These are phyloP conservation scores for Singerocomus inundabilis DNA, from an alignment of 1,284 basidiomycete species.

Conservation along the genomic window DNA sequence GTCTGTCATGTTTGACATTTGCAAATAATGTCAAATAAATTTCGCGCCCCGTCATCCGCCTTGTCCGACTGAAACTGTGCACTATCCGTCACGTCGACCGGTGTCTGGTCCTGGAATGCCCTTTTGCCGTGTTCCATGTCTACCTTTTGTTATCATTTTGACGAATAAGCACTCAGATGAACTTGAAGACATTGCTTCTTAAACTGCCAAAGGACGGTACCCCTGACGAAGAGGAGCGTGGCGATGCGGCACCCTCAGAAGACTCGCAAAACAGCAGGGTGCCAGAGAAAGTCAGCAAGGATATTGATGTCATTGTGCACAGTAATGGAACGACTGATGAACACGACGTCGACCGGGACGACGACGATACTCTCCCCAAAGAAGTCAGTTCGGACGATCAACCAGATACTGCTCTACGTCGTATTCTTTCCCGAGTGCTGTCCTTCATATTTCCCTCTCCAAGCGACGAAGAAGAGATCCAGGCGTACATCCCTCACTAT, in stretches of 20 bases:
- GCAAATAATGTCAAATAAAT: too few species aligned
- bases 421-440: conserved; percentile 5
- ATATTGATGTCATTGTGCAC: background rate
- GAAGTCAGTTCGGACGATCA: background rate
- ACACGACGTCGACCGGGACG: conserved; percentile 8
- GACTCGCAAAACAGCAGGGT: background rate
- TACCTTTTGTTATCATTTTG: background rate
- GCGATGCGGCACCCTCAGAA: background rate
- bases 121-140: conserved; percentile 11
- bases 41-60: too few species aligned
- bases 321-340: background rate
- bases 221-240: conserved; percentile 19
- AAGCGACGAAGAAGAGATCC: conserved; percentile 27
- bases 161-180: conserved; percentile 13
- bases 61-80: too few species aligned
- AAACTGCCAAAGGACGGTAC: conserved; percentile 8
- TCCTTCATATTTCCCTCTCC: conserved; percentile 20
- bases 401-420: background rate
- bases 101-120: background rate
- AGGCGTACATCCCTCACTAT: conserved; percentile 41
- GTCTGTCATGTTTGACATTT: too few species aligned
- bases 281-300: conserved; percentile 3
- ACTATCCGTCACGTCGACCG: too few species aligned
- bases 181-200: conserved; percentile 7
- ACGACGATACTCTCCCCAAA: background rate